Conservation (phyloP, 1,284 basidiomycete genomes). For the Laetiporus sulphureus region DNA sequence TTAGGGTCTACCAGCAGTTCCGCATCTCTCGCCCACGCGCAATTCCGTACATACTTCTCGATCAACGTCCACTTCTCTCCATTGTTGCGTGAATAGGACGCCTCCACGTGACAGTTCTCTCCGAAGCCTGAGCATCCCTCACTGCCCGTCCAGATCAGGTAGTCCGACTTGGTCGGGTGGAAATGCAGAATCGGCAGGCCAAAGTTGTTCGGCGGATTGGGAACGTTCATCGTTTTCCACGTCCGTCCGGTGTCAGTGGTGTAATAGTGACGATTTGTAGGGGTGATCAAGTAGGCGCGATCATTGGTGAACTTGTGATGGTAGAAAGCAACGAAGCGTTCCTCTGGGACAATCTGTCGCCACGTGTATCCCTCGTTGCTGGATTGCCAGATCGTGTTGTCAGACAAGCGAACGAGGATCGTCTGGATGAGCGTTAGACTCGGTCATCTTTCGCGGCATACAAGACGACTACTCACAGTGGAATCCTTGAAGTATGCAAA, state of each 20-base stretch:
- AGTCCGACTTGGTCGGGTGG: constrained; percentile 78
- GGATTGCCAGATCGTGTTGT: constrained; percentile 87
- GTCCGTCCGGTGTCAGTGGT: constrained; percentile 78
- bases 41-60: constrained; percentile 86
- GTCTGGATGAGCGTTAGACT: constrained; percentile 39
- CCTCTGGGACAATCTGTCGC: constrained; percentile 55
- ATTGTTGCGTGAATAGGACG: constrained; percentile 71
- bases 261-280: constrained; percentile 58
- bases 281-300: constrained; percentile 88
- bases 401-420: constrained; percentile 75
- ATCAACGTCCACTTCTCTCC: constrained; percentile 75
- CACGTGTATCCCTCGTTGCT: constrained; percentile 93
- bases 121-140: constrained; percentile 48
- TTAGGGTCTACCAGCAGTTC: constrained; percentile 76
- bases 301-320: constrained; percentile 78
- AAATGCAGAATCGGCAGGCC: constrained; percentile 77
- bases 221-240: constrained; percentile 63
- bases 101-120: constrained; percentile 61
- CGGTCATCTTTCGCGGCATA: background rate
- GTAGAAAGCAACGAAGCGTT: constrained; percentile 77
- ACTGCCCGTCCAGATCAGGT: constrained; percentile 87
- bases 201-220: constrained; percentile 75
- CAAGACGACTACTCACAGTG: constrained; percentile 45
- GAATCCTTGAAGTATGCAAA: constrained; percentile 83
- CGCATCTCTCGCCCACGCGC: constrained; percentile 85